Evolutionary conservation across 495 filamentous ascomycete genomes (phyloP).

Genomic region (Lindgomyces ingoldianus): DNA sequence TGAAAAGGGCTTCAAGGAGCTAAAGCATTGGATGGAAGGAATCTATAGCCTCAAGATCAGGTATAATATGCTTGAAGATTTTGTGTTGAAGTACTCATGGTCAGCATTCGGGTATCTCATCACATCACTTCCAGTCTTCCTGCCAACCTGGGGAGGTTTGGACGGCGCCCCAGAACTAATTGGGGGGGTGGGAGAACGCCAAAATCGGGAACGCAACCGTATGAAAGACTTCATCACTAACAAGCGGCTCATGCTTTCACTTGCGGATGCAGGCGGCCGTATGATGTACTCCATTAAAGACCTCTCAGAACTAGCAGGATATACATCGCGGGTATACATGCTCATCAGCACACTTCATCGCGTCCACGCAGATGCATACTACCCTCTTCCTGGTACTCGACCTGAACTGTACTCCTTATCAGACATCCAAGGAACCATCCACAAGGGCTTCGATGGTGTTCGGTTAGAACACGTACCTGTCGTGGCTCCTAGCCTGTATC

Average conservation of each 20-base stretch:
- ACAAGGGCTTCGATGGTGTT: conserved; percentile 92
- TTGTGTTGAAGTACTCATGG: conserved; percentile 98
- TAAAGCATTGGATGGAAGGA: conserved; percentile 93
- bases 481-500: conserved; percentile 80
- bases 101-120: conserved; percentile 94
- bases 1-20: conserved; percentile 82
- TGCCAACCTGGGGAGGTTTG: conserved; percentile 90
- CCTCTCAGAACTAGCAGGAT: conserved; percentile 90
- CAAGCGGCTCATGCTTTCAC: conserved; percentile 95
- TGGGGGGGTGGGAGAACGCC: conserved; percentile 41
- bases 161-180: conserved; percentile 68
- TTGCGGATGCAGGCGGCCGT: conserved; percentile 92
- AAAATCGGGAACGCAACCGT: conserved; percentile 70
- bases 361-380: conserved; percentile 87
- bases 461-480: conserved; percentile 92
- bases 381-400: conserved; percentile 62
- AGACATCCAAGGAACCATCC: conserved; percentile 88
- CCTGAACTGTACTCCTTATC: conserved; percentile 84
- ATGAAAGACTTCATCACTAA: conserved; percentile 99
- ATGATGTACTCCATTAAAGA: conserved; percentile 99
- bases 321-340: conserved; percentile 93
- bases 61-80: conserved; percentile 98
- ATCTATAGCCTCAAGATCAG: conserved; percentile 95
- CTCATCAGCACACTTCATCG: conserved; percentile 92
- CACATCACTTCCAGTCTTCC: conserved; percentile 88